Percentiles rank a stretch among this genome's conserved stretches.
phyloP scores from a whole-genome alignment of 202 grass and related monocot species.

The Digitaria exilis region DNA sequence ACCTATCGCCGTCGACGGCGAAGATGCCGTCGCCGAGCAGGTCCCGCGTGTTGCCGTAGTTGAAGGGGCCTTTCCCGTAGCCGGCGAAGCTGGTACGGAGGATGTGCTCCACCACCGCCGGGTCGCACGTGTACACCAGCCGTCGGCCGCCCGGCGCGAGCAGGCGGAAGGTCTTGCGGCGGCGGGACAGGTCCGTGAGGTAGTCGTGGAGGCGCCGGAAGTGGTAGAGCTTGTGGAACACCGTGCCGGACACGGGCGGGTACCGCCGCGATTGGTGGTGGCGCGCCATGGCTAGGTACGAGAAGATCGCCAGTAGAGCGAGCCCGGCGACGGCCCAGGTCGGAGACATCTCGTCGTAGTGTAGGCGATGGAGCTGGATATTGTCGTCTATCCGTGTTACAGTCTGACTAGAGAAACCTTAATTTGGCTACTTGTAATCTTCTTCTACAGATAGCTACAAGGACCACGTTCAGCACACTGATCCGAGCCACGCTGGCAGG shows the following conservation, averaged over 20 bases:
- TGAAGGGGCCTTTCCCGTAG: slow-evolving; percentile 61
- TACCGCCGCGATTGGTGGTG: background rate
- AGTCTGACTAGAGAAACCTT: too few relatives aligned
- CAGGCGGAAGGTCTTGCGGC: slow-evolving; percentile 50
- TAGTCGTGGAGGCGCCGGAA: slow-evolving; percentile 61
- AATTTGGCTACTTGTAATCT: too few relatives aligned
- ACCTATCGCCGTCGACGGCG: slow-evolving; percentile 59
- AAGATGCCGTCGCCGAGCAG: slow-evolving; percentile 75
- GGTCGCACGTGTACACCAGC: slow-evolving; percentile 60
- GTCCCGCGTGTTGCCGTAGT: slow-evolving; percentile 36
- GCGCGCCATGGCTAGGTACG: slow-evolving; percentile 1
- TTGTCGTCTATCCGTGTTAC: too few relatives aligned
- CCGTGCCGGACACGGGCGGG: slow-evolving; percentile 51
- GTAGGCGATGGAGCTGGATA: background rate
- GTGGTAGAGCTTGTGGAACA: slow-evolving; percentile 65
- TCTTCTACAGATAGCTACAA: too few relatives aligned
- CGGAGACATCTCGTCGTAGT: background rate
- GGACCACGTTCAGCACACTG: too few relatives aligned
- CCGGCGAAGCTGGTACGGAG: slow-evolving; percentile 57
- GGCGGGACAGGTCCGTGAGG: slow-evolving; percentile 40
- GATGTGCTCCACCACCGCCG: slow-evolving; percentile 58
- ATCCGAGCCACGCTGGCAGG: too few relatives aligned
- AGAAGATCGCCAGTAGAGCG: slow-evolving; percentile 8
- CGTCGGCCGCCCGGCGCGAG: slow-evolving; percentile 34
- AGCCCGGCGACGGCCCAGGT: slow-evolving; percentile 2